These are phyloP conservation scores for Reticulascus tulasneorum DNA, from an alignment of 2,329 filamentous ascomycete genomes.

Conservation along the genomic window DNA sequence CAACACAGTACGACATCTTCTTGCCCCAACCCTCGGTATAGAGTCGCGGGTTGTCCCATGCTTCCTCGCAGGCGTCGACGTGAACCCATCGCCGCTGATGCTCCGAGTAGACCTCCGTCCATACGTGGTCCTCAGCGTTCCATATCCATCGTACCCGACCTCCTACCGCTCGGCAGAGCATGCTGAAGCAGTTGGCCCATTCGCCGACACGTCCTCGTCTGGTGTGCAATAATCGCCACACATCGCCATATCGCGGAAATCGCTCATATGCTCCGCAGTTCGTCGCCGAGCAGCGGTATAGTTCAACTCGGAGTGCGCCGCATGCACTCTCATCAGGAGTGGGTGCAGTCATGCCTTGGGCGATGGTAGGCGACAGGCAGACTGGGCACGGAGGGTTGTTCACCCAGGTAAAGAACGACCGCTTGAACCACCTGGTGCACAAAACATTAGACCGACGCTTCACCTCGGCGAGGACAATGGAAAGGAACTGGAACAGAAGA, in stretches of 20 bases:
- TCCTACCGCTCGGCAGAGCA: conserved; percentile 92
- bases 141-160: conserved; percentile 94
- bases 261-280: conserved; percentile 77
- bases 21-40: conserved; percentile 95
- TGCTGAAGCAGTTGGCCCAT: conserved; percentile 98
- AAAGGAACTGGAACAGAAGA: not conserved
- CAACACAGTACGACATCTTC: conserved; percentile 95
- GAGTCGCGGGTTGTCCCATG: conserved; percentile 89
- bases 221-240: conserved; percentile 87
- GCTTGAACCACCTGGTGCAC: conserved; percentile 86
- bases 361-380: conserved; percentile 79
- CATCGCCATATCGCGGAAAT: conserved; percentile 92
- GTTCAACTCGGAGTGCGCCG: conserved; percentile 81
- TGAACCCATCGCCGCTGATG: conserved; percentile 95
- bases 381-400: conserved; percentile 86
- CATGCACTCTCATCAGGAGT: conserved; percentile 85
- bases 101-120: conserved; percentile 96
- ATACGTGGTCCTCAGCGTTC: conserved; percentile 96
- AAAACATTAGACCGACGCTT: conserved; percentile 5
- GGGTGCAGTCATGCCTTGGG: conserved; percentile 77
- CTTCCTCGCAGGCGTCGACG: conserved; percentile 89
- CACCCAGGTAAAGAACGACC: conserved; percentile 92
- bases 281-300: conserved; percentile 79
- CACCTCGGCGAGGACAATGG: not conserved
- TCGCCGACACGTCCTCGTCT: conserved; percentile 84